Conservation (phyloP, 208 protist species). For the Angomonas deanei region DNA sequence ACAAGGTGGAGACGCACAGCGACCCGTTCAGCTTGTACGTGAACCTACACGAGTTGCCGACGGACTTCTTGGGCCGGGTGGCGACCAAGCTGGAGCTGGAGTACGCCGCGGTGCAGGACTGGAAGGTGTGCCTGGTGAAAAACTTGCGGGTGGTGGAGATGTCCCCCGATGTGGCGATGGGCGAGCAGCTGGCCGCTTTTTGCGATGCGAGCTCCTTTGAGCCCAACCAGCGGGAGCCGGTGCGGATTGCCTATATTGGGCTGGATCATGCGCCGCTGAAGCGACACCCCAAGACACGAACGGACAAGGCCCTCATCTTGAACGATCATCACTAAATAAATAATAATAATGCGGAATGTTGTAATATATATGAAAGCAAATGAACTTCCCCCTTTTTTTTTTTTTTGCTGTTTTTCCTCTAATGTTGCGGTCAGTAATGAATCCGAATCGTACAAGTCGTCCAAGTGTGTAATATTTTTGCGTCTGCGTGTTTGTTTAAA, state of each 20-base stretch:
- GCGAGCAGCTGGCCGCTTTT: constrained; percentile 52
- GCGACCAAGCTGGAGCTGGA: constrained; percentile 66
- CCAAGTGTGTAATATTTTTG: no score
- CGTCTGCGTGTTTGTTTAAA: background rate
- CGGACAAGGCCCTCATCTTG: constrained; percentile 76
- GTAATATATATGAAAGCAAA: background rate
- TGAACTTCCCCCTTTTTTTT: constrained; percentile 7
- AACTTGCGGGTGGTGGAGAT: constrained; percentile 60
- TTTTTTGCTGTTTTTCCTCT: constrained; percentile 4
- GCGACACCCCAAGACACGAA: constrained; percentile 31
- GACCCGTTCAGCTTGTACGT: constrained; percentile 85
- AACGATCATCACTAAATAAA: constrained; percentile 24
- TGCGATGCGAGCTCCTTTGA: constrained; percentile 40
- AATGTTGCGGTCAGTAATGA: no score
- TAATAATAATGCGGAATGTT: constrained; percentile 1
- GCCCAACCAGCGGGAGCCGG: constrained; percentile 56
- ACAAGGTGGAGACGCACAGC: constrained; percentile 73
- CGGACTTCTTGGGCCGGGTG: constrained; percentile 53
- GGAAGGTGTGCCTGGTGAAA: constrained; percentile 81
- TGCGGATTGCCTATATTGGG: constrained; percentile 75
- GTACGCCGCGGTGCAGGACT: constrained; percentile 67
- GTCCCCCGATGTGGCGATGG: constrained; percentile 50
- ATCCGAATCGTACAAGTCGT: no score
- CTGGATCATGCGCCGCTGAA: constrained; percentile 78
- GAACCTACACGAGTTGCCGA: constrained; percentile 40